Conservation (phyloP, 1,284 basidiomycete species). For the Pisolithus thermaeus region DNA sequence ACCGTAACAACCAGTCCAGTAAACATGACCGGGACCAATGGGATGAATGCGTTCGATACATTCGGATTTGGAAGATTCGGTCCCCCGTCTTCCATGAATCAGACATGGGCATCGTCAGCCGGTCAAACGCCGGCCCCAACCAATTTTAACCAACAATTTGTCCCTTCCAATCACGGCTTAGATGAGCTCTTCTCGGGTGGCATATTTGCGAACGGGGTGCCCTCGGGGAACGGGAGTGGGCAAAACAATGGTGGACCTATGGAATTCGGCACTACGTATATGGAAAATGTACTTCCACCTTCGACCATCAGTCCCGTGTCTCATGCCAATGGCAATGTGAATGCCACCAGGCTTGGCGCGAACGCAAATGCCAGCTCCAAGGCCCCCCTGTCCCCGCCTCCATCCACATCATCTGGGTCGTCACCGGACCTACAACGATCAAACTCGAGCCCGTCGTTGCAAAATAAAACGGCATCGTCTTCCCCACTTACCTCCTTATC, state of each 20-base stretch:
- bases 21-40: constrained; percentile 11
- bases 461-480: neutral
- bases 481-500: constrained; percentile 21
- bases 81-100: neutral
- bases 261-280: constrained; percentile 39
- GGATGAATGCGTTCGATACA: constrained; percentile 16
- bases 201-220: neutral
- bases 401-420: too few relatives aligned
- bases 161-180: neutral
- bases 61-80: constrained; percentile 13
- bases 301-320: constrained; percentile 46
- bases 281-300: constrained; percentile 36
- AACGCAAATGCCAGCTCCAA: too few relatives aligned
- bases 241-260: constrained; percentile 24
- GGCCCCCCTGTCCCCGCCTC: too few relatives aligned
- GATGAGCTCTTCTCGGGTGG: neutral
- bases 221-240: neutral
- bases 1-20: constrained; percentile 18
- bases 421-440: neutral
- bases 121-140: neutral
- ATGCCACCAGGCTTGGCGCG: constrained; percentile 11
- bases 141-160: neutral
- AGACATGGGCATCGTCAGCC: neutral
- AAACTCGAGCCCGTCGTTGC: neutral
- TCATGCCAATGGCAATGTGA: constrained; percentile 34